Evolutionary conservation across 805 yeast genomes (phyloP).

Genomic region (Scheffersomyces spartinae): DNA sequence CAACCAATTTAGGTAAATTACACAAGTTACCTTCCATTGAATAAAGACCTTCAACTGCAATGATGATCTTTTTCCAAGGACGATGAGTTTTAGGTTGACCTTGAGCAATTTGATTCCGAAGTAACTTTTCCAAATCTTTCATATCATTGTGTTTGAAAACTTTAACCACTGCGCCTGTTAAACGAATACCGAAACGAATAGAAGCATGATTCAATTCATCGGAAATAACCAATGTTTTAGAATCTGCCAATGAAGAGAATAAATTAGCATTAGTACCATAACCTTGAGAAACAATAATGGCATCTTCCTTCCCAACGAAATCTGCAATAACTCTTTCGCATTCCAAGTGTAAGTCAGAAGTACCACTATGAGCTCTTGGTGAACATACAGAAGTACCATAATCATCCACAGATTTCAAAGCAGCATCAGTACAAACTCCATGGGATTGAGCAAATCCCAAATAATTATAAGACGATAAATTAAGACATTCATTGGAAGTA

Average conservation of each 20-base stretch:
- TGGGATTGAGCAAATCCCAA: conserved; percentile 94
- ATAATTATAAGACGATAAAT: conserved; percentile 85
- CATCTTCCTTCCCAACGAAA: conserved; percentile 84
- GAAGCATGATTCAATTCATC: conserved; percentile 95
- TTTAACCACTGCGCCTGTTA: conserved; percentile 87
- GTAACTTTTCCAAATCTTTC: conserved; percentile 59
- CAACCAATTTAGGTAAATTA: conserved; percentile 65
- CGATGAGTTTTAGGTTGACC: conserved; percentile 94
- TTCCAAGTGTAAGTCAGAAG: conserved; percentile 57
- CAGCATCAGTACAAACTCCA: conserved; percentile 79
- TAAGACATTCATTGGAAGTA: conserved; percentile 63
- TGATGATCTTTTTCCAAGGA: conserved; percentile 83
- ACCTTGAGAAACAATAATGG: conserved; percentile 85
- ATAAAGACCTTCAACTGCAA: conserved; percentile 87
- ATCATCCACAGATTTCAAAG: conserved; percentile 48
- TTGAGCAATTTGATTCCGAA: conserved; percentile 78
- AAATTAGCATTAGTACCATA: conserved; percentile 90
- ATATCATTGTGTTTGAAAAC: conserved; percentile 89
- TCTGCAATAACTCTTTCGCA: conserved; percentile 73
- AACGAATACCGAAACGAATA: conserved; percentile 86
- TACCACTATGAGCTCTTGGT: conserved; percentile 64
- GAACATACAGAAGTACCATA: conserved; percentile 76
- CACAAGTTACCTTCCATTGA: conserved; percentile 90
- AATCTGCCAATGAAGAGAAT: conserved; percentile 72
- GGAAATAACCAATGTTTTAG: conserved; percentile 81